phyloP scores from a whole-genome alignment of 257 asterid species.

The Solanum arcanum region DNA sequence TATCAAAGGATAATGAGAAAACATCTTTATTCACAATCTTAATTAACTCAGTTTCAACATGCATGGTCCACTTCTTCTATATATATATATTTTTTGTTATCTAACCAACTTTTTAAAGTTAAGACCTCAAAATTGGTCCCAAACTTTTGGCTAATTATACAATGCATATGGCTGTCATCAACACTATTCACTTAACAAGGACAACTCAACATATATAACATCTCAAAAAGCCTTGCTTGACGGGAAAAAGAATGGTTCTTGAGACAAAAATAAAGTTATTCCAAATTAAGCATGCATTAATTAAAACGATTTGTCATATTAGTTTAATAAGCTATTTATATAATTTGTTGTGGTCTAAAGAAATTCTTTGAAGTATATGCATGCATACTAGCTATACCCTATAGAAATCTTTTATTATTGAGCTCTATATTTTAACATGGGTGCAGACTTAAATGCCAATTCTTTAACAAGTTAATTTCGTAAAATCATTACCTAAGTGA shows the following conservation, averaged over 20 bases:
- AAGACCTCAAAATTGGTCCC: constrained; percentile 1
- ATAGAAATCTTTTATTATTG: neutral
- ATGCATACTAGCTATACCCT: neutral
- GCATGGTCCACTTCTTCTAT: constrained; percentile 20
- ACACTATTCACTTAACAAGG: constrained; percentile 3
- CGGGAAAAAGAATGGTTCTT: neutral
- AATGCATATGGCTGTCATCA: constrained; percentile 9
- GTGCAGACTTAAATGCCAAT: neutral
- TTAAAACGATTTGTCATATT: neutral
- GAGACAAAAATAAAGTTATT: neutral
- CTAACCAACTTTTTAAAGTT: neutral
- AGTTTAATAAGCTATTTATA: neutral
- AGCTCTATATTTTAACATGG: neutral
- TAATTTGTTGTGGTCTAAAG: neutral
- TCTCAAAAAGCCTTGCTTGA: constrained; percentile 1
- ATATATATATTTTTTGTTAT: neutral
- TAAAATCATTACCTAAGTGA: neutral
- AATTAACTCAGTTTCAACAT: neutral
- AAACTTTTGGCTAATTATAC: constrained; percentile 3
- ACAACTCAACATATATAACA: constrained; percentile 10
- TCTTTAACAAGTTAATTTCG: neutral
- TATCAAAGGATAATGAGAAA: constrained; percentile 22
- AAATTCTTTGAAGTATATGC: neutral
- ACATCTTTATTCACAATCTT: constrained; percentile 28
- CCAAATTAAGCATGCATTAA: neutral